A percentile compares a stretch with the other conserved stretches of the same genome.
phyloP scores from a whole-genome alignment of 1,284 basidiomycete genomes.

The Trichosporon asahii region DNA sequence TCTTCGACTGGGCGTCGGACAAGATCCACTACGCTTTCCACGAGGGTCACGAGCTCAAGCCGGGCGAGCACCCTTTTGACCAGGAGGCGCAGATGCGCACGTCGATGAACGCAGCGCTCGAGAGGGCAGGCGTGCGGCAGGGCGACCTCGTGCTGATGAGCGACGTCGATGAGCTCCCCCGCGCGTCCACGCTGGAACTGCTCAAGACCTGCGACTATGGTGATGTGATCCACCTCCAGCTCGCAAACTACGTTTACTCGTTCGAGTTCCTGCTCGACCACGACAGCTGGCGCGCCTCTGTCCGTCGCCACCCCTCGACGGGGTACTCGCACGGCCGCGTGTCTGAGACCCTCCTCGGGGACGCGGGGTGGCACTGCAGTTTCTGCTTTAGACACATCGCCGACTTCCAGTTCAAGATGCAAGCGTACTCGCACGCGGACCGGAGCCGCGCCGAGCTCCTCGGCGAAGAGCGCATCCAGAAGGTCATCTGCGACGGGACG shows the following conservation, averaged over 20 bases:
- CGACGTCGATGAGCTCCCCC: constrained; percentile 68
- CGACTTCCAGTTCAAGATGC: constrained; percentile 37
- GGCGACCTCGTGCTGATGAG: constrained; percentile 60
- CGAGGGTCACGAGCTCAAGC: neutral
- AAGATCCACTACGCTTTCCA: constrained; percentile 37
- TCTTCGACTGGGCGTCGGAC: constrained; percentile 36
- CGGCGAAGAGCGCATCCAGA: constrained; percentile 17
- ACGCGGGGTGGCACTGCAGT: constrained; percentile 58
- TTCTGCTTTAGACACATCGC: constrained; percentile 34
- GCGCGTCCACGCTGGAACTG: constrained; percentile 58
- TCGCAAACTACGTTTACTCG: constrained; percentile 66
- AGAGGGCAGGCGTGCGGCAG: neutral
- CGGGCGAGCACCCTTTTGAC: neutral
- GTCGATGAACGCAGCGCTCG: neutral
- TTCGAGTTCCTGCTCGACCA: constrained; percentile 60
- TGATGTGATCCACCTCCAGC: constrained; percentile 54
- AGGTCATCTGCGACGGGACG: constrained; percentile 28
- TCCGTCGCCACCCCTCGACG: neutral
- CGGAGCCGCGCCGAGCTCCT: constrained; percentile 24
- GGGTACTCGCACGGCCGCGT: constrained; percentile 45
- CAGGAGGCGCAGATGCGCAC: neutral
- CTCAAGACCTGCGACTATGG: constrained; percentile 58
- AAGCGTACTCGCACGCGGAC: constrained; percentile 37
- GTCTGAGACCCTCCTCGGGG: constrained; percentile 58
- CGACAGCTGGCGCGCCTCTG: constrained; percentile 8